Evolutionary conservation across 306 rosid species (phyloP).

Genomic region (Corylus americana): DNA sequence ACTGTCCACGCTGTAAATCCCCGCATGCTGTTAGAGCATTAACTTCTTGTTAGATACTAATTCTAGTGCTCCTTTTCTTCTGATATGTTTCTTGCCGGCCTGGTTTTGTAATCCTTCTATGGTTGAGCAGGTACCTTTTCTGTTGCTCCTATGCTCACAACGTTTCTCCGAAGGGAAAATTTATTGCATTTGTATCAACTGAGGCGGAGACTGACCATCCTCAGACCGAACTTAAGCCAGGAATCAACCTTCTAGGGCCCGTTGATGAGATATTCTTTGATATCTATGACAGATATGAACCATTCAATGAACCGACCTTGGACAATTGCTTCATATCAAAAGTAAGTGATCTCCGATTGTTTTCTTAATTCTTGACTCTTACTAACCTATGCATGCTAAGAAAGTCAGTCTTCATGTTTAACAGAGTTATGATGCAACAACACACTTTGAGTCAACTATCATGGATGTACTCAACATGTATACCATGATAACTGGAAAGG

Average conservation of each 20-base stretch:
- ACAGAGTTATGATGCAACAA: conserved; percentile 97
- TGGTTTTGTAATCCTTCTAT: background rate
- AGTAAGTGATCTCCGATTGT: conserved; percentile 41
- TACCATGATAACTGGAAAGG: conserved; percentile 91
- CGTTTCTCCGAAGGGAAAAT: conserved; percentile 95
- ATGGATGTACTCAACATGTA: conserved; percentile 93
- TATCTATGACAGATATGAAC: conserved; percentile 82
- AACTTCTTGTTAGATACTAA: background rate
- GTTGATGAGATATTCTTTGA: conserved; percentile 91
- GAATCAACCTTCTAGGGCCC: conserved; percentile 86
- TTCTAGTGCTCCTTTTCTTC: background rate
- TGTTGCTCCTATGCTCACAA: conserved; percentile 96
- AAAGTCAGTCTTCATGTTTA: conserved; percentile 13
- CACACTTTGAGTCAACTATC: conserved; percentile 95
- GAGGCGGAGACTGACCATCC: conserved; percentile 96
- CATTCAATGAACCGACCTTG: conserved; percentile 78
- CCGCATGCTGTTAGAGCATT: background rate
- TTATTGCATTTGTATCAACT: conserved; percentile 86
- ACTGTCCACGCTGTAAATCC: background rate
- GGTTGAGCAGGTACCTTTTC: conserved; percentile 78
- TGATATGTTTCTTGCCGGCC: background rate
- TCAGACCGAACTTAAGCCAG: conserved; percentile 80
- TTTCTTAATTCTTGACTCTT: background rate
- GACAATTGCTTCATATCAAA: conserved; percentile 94
- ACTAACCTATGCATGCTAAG: background rate